Evolutionary conservation across 129 eudicot genomes (phyloP).

Genomic region (Saussurea involucrata): DNA sequence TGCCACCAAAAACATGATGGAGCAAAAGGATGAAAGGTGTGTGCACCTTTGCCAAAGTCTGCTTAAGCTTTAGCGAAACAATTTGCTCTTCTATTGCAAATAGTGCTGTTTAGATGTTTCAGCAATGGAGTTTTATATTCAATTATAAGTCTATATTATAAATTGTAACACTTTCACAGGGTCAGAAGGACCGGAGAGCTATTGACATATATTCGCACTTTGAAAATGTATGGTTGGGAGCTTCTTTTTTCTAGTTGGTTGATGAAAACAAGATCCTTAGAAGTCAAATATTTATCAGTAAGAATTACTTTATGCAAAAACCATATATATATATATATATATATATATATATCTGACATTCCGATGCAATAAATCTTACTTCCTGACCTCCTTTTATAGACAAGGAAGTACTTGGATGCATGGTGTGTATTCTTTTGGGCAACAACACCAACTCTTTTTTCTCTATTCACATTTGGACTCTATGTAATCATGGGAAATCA

Average conservation of each 20-base stretch:
- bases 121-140: not conserved
- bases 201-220: conserved; percentile 68
- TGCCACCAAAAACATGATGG: conserved; percentile 92
- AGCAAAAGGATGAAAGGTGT: conserved; percentile 94
- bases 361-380: not conserved
- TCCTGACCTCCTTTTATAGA: conserved; percentile 33
- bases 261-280: conserved; percentile 81
- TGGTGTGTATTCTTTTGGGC: conserved; percentile 99
- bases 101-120: not conserved
- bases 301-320: not conserved
- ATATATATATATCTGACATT: not conserved
- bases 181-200: conserved; percentile 83
- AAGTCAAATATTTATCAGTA: conserved; percentile 74
- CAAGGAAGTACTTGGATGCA: conserved; percentile 93
- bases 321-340: too few species aligned
- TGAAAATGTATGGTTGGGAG: conserved; percentile 99
- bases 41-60: conserved; percentile 8
- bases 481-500: conserved; percentile 74
- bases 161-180: conserved; percentile 43
- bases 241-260: conserved; percentile 79
- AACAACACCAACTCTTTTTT: conserved; percentile 92
- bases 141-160: not conserved
- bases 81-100: not conserved
- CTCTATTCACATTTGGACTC: conserved; percentile 89
- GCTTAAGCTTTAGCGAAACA: not conserved